Evolutionary conservation across 1,284 basidiomycete genomes (phyloP).

Genomic region (Rugosomyces carneus): DNA sequence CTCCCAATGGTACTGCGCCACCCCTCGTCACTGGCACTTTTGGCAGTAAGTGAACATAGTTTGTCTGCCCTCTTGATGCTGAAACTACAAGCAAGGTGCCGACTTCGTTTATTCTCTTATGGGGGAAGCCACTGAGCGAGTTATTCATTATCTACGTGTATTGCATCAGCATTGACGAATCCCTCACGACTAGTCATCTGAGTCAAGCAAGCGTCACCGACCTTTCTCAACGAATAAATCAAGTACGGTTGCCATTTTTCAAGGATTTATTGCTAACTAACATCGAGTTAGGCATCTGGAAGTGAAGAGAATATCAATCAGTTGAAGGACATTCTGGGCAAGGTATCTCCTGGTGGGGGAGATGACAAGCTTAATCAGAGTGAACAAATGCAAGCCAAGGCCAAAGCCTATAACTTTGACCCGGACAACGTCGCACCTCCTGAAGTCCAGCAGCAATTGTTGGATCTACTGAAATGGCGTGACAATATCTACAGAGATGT

Average conservation of each 20-base stretch:
- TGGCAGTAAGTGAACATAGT: slow-evolving; percentile 36
- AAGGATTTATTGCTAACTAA: background rate
- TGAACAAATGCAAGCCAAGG: slow-evolving; percentile 44
- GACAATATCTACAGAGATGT: slow-evolving; percentile 52
- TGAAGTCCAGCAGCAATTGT: slow-evolving; percentile 64
- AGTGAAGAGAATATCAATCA: slow-evolving; percentile 31
- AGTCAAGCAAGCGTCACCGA: slow-evolving; percentile 79
- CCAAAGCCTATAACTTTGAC: slow-evolving; percentile 51
- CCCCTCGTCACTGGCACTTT: slow-evolving; percentile 85
- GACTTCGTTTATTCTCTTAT: slow-evolving; percentile 72
- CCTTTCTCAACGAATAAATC: slow-evolving; percentile 62
- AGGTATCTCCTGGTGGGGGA: slow-evolving; percentile 46
- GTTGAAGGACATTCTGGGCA: slow-evolving; percentile 45
- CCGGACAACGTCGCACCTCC: slow-evolving; percentile 57
- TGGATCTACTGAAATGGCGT: slow-evolving; percentile 70
- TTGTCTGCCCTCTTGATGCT: background rate
- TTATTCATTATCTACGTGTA: background rate
- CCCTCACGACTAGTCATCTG: slow-evolving; percentile 35
- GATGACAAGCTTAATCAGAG: slow-evolving; percentile 47
- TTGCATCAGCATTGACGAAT: background rate
- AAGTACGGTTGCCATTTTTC: slow-evolving; percentile 24
- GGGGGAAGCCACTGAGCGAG: slow-evolving; percentile 55
- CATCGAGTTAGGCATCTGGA: slow-evolving; percentile 21
- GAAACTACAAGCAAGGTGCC: slow-evolving; percentile 31
- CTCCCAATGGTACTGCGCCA: slow-evolving; percentile 67